Evolutionary conservation across 108 stramenopile species (phyloP).

Genomic region (Nitzschia putrida): DNA sequence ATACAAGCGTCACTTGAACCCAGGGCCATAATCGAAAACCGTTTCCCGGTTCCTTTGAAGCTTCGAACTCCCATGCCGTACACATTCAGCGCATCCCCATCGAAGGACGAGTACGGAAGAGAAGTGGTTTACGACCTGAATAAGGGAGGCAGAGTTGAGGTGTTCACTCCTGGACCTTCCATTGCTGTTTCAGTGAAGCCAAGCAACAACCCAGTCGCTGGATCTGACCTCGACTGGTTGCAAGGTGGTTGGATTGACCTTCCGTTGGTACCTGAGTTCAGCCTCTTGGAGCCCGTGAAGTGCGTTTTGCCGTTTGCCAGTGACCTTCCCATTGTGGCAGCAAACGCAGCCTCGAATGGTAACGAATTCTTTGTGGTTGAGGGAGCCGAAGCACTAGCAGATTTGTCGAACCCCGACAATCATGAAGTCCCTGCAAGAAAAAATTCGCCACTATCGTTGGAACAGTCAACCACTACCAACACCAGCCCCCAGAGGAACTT

Average conservation of each 20-base stretch:
- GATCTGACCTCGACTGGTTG: conserved; percentile 74
- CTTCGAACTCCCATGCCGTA: conserved; percentile 84
- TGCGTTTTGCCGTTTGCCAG: conserved; percentile 63
- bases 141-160: conserved; percentile 58
- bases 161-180: conserved; percentile 81
- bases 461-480: background rate
- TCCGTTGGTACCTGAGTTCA: conserved; percentile 56
- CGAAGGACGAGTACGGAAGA: conserved; percentile 14
- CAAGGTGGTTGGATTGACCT: conserved; percentile 58
- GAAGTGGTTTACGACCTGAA: conserved; percentile 46
- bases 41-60: conserved; percentile 57
- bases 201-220: conserved; percentile 65
- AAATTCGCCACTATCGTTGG: background rate
- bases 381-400: conserved; percentile 12
- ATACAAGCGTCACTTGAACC: conserved; percentile 68
- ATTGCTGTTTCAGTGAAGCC: conserved; percentile 69
- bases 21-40: conserved; percentile 65
- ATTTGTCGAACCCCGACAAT: conserved; percentile 4
- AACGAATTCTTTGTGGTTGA: conserved; percentile 68
- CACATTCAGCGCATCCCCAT: conserved; percentile 46
- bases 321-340: conserved; percentile 13
- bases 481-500: conserved; percentile 40
- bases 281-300: conserved; percentile 60
- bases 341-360: conserved; percentile 31
- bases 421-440: background rate